Evolutionary conservation across 805 yeast species (phyloP), one percentile per base, ranked within the genome.

Genomic region (Wickerhamiella cacticola): DNA sequence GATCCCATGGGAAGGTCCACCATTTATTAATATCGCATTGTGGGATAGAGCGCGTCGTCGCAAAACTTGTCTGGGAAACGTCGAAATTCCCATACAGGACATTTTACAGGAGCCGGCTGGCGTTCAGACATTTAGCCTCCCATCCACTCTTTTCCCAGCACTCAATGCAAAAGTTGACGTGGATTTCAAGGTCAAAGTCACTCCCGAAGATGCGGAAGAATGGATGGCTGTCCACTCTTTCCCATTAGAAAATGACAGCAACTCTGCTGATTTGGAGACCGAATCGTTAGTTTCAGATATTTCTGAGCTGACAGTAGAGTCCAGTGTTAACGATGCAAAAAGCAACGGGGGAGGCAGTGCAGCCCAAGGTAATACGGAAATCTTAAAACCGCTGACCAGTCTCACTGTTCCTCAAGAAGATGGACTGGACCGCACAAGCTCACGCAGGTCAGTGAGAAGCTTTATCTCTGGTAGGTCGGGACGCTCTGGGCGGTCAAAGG

Each of bases 41-140:
- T 45, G 49, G 43, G 57, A 57, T 52, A 51, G 56, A 13, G 35
- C 54, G 15, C 50, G 52, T 15, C 52, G 51, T 5, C 45, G 56
- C 28, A 51, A 57, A 12, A 56, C 59, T 10, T 54, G 51, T 5
- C 39, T 57, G 19, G 61, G 61, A 28, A 48, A 46, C n/a, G 49
- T 53, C 24, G 50, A 44, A 10, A 46, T 51, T 40, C 45, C 46
- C 5, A 29, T 57, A 13, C 25, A 19, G 8, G 38, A 41, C 7
- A 21, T 47, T 6, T 18, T 47, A 5, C 29, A 21, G 18, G 41
- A 29, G 7, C n/a, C 34, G 15, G 8, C 23, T 19, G 26, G 8
- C 13, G 15, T 24, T 7, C 24, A 49, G 33, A 54, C 59, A 2
- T 33, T 53, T 15, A 43, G 48, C 19, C 36, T 55, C 6, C 44